Evolutionary conservation across 192 early-diverging fungal species (phyloP).

Genomic region (Allomyces arbusculus): DNA sequence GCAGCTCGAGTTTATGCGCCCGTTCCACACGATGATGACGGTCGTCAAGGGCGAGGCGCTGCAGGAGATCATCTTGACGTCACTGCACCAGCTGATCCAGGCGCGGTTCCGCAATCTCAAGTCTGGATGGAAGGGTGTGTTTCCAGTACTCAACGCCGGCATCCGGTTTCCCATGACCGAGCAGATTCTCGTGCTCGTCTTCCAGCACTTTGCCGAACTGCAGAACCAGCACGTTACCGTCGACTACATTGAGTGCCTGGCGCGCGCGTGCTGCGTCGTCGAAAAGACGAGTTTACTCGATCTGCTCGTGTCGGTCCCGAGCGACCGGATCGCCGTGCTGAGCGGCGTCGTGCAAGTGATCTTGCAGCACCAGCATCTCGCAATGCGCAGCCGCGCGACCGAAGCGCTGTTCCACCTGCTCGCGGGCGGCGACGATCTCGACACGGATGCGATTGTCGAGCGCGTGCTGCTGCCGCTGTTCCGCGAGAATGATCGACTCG

Average conservation of each 20-base stretch:
- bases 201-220: background rate
- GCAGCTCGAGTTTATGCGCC: slow-evolving; percentile 27
- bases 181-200: background rate
- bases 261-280: background rate
- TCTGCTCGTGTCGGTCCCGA: too few relatives aligned
- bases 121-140: slow-evolving; percentile 57
- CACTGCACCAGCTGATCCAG: slow-evolving; percentile 44
- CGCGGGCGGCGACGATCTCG: too few relatives aligned
- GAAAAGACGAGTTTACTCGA: too few relatives aligned
- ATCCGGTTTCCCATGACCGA: background rate
- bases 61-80: slow-evolving; percentile 52
- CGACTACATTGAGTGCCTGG: slow-evolving; percentile 5
- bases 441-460: background rate
- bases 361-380: too few relatives aligned
- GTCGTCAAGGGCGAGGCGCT: background rate
- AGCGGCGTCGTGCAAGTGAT: too few relatives aligned
- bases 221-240: background rate
- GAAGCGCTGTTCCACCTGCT: too few relatives aligned
- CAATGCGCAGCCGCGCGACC: too few relatives aligned
- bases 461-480: background rate
- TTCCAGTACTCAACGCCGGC: slow-evolving; percentile 35
- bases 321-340: too few relatives aligned
- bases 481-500: background rate
- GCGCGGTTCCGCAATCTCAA: slow-evolving; percentile 54
- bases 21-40: slow-evolving; percentile 7